Evolutionary conservation across 192 early-diverging fungal genomes (phyloP), one percentile per base, ranked within the genome.

Genomic region (Mortierella antarctica): DNA sequence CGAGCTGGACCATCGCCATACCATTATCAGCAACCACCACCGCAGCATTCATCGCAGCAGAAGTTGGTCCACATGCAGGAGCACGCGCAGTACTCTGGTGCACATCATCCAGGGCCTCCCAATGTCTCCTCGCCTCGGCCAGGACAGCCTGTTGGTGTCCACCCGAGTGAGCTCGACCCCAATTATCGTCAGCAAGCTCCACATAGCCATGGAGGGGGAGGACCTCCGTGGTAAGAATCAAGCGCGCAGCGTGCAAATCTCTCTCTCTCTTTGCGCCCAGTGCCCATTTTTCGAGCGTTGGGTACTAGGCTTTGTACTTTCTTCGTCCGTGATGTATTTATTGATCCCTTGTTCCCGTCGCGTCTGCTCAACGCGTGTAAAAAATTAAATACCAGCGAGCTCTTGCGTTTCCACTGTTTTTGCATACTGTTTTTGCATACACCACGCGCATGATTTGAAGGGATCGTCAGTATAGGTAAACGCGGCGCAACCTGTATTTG

Each of bases 111-210:
- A 59, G 57, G 12, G 1, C 49, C 45, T 59, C 46, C 74, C 41
- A 80, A 62, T 41, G 23, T 48, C 17, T 18, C 70, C 0, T 80
- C 77, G 2, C 69, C 70, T 55, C 76, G 67, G 11, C 76, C 65
- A 23, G 75, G 65, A 42, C 73, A 61, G 20, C 52, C 52, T 42
- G 46, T 14, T 5, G 31, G 57, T 47, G 73, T 62, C 18, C 69
- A 66, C 47, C 64, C 69, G 9, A 52, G 58, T n/a, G 77, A 80
- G 13, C 70, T 68, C 48, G 77, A 80, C 49, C 64, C 77, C 20
- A 66, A 49, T 21, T 72, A 80, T 40, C 70, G 77, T n/a, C 65
- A 57, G 5, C 68, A 67, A 21, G 44, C 57, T 15, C 63, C 69
- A 14, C 75, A 79, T 50, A 52, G 58, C 12, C 73, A 57, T 46